phyloP scores from a whole-genome alignment of 23 red algal species.

The Chondrus crispus region DNA sequence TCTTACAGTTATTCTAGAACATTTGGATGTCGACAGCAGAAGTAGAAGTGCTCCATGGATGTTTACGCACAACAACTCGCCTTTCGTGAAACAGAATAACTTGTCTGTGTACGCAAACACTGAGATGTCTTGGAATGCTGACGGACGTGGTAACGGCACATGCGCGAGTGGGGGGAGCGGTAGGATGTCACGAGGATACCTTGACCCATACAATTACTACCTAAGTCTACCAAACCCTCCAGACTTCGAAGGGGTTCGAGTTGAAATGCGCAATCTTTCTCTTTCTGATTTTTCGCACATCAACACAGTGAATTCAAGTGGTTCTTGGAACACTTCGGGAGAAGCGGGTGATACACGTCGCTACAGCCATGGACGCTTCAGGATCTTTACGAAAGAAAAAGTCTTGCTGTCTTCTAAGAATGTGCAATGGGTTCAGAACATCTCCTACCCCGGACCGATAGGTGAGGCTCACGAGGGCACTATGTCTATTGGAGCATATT shows the following conservation, averaged over 20 bases:
- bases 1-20: slow-evolving; percentile 53
- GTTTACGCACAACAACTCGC: slow-evolving; percentile 2
- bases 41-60: slow-evolving; percentile 44
- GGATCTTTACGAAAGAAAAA: neutral
- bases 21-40: slow-evolving; percentile 1
- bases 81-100: slow-evolving; percentile 20
- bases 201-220: slow-evolving; percentile 48
- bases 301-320: slow-evolving; percentile 35
- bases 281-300: slow-evolving; percentile 62
- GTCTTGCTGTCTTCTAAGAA: slow-evolving; percentile 35
- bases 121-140: slow-evolving; percentile 34
- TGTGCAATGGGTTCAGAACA: slow-evolving; percentile 68
- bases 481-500: slow-evolving; percentile 39
- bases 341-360: slow-evolving; percentile 51
- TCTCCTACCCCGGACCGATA: slow-evolving; percentile 61
- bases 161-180: slow-evolving; percentile 54
- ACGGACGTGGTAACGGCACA: slow-evolving; percentile 51
- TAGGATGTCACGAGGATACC: slow-evolving; percentile 42
- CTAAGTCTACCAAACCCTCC: neutral
- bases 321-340: slow-evolving; percentile 43
- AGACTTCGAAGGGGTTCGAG: slow-evolving; percentile 2
- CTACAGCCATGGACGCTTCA: slow-evolving; percentile 49
- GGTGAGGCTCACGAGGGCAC: slow-evolving; percentile 26
- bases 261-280: slow-evolving; percentile 25
- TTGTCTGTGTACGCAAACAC: slow-evolving; percentile 37